A percentile compares a stretch with the other conserved stretches of the same genome.
Evolutionary conservation across 148 eudicot species (phyloP).

Genomic region (Linanthus parryae): DNA sequence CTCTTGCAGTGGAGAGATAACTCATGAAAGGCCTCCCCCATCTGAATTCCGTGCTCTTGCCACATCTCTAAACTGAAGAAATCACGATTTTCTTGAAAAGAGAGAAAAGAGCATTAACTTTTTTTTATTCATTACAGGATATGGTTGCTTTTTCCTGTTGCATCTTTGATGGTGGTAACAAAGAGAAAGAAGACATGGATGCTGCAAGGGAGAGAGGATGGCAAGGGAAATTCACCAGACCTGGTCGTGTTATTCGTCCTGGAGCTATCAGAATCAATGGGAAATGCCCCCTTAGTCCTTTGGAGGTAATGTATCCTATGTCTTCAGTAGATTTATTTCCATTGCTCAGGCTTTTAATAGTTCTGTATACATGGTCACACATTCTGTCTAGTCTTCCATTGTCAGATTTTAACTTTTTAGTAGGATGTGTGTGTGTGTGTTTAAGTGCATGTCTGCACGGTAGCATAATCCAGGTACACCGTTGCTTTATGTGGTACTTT

Average conservation of each 20-base stretch:
- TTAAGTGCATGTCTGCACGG: too few relatives aligned
- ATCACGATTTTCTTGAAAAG: not conserved
- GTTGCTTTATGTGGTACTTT: too few relatives aligned
- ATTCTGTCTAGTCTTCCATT: too few relatives aligned
- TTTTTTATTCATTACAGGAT: constrained; percentile 40
- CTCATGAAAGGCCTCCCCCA: too few relatives aligned
- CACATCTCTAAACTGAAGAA: not conserved
- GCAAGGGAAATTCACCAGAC: constrained; percentile 93
- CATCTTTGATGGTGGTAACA: constrained; percentile 69
- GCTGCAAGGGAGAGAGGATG: constrained; percentile 95
- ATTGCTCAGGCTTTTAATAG: too few relatives aligned
- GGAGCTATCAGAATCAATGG: constrained; percentile 84
- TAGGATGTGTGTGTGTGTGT: too few relatives aligned
- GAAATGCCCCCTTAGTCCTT: constrained; percentile 84
- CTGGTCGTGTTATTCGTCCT: constrained; percentile 78
- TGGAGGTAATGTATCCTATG: constrained; percentile 84
- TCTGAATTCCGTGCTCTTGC: too few relatives aligned
- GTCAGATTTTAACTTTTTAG: too few relatives aligned
- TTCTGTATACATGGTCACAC: too few relatives aligned
- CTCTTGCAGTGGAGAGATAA: too few relatives aligned
- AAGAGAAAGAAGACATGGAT: constrained; percentile 74
- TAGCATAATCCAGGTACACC: too few relatives aligned
- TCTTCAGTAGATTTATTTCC: too few relatives aligned
- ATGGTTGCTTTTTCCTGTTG: constrained; percentile 99
- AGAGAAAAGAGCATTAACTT: not conserved